These are phyloP conservation scores for Neonectria coccinea DNA, from an alignment of 2,329 filamentous ascomycete genomes.

Conservation along the genomic window DNA sequence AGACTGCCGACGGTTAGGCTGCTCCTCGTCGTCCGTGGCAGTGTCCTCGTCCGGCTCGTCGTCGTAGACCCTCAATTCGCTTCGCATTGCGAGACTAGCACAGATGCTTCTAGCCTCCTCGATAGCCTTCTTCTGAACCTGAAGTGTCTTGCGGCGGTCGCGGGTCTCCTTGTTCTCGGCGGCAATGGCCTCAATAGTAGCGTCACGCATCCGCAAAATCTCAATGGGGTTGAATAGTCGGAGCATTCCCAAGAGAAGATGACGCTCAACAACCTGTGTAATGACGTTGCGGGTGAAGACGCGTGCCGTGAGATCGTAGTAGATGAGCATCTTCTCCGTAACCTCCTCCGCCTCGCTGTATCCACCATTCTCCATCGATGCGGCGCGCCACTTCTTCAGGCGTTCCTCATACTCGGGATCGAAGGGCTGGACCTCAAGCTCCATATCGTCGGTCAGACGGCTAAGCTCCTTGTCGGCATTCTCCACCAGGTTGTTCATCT, in stretches of 20 bases:
- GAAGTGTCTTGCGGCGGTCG: conserved; percentile 60
- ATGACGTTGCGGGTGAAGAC: conserved; percentile 66
- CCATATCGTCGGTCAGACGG: conserved; percentile 62
- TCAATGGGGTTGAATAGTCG: conserved; percentile 65
- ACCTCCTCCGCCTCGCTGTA: conserved; percentile 66
- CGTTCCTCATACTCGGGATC: conserved; percentile 66
- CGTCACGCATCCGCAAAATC: conserved; percentile 60
- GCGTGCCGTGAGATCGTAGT: conserved; percentile 65
- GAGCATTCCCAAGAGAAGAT: conserved; percentile 64
- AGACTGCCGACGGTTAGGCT: conserved; percentile 35
- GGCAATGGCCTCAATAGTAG: conserved; percentile 61
- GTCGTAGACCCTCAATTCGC: conserved; percentile 58
- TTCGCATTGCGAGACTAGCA: conserved; percentile 64
- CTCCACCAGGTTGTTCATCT: conserved; percentile 61
- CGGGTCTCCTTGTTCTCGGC: conserved; percentile 66
- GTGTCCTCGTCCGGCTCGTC: conserved; percentile 52
- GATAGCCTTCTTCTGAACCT: conserved; percentile 62
- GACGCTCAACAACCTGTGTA: conserved; percentile 64
- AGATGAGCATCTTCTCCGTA: conserved; percentile 67
- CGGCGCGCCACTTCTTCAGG: conserved; percentile 59
- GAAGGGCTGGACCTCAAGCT: conserved; percentile 65
- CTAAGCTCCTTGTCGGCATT: conserved; percentile 60
- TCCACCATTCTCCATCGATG: conserved; percentile 57
- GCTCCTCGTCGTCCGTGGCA: conserved; percentile 49
- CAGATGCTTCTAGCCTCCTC: conserved; percentile 63